phyloP scores from a whole-genome alignment of 2,329 filamentous ascomycete genomes.

The Coniochaeta ligniaria region DNA sequence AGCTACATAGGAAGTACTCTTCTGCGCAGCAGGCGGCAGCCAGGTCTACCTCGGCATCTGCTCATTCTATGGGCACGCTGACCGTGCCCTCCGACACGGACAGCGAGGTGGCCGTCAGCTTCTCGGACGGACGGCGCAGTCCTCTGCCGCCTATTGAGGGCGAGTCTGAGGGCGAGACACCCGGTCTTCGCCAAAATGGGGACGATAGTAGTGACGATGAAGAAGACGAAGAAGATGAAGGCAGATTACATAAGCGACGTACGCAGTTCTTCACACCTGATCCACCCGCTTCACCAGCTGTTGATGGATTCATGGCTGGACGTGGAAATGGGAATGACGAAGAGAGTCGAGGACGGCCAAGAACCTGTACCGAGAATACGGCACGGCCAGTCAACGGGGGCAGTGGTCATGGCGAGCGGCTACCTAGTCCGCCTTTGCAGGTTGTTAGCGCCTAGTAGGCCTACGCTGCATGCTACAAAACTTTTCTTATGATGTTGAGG shows the following conservation, averaged over 20 bases:
- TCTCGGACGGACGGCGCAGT: conserved; percentile 51
- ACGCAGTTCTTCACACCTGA: conserved; percentile 35
- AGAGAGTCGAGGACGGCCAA: conserved; percentile 8
- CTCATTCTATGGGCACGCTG: conserved; percentile 29
- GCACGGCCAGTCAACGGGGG: conserved; percentile 7
- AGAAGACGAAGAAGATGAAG: conserved; percentile 14
- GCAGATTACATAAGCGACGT: conserved; percentile 17
- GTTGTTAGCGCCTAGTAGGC: conserved; percentile 21
- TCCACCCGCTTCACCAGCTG: conserved; percentile 24
- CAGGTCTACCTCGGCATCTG: neutral
- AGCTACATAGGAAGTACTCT: conserved; percentile 54
- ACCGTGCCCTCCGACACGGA: conserved; percentile 49
- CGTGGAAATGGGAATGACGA: conserved; percentile 14
- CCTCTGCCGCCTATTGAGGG: conserved; percentile 46
- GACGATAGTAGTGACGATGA: conserved; percentile 7
- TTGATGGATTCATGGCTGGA: conserved; percentile 4
- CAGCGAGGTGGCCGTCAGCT: conserved; percentile 52
- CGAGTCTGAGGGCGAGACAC: conserved; percentile 19
- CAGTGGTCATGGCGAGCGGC: conserved; percentile 14
- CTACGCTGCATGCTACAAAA: neutral
- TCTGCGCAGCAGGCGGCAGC: conserved; percentile 35
- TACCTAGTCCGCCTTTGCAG: conserved; percentile 26
- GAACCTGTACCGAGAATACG: neutral
- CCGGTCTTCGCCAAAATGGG: conserved; percentile 9
- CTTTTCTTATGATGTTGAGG: neutral